These are phyloP conservation scores for Cubamyces sp. DNA, from an alignment of 768 basidiomycete genomes.

Conservation along the genomic window DNA sequence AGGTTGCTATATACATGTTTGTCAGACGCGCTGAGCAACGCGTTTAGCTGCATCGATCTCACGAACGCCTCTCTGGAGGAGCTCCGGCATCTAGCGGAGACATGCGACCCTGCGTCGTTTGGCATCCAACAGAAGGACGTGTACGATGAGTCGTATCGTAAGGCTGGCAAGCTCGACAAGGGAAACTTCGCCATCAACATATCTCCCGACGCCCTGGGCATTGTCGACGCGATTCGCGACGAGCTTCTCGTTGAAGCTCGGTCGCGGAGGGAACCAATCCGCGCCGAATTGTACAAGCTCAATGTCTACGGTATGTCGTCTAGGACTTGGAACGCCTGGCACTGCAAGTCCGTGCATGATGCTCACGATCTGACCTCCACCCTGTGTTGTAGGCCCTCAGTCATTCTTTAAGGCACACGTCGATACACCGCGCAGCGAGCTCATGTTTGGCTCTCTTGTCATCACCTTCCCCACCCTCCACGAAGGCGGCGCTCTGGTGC, in stretches of 20 bases:
- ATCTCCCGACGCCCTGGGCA: constrained; percentile 31
- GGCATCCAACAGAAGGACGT: constrained; percentile 43
- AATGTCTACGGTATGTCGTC: constrained; percentile 4
- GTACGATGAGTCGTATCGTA: constrained; percentile 49
- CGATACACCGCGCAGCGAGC: constrained; percentile 13
- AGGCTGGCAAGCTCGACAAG: constrained; percentile 48
- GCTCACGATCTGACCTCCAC: too few species aligned
- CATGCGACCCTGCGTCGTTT: constrained; percentile 48
- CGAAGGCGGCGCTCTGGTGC: constrained; percentile 46
- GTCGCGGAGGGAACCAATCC: neutral
- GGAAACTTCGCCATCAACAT: constrained; percentile 41
- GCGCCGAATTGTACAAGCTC: constrained; percentile 15
- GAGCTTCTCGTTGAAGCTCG: constrained; percentile 30
- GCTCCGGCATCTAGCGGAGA: constrained; percentile 30
- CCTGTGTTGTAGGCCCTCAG: constrained; percentile 1
- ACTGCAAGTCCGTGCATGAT: neutral
- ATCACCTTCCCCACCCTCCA: constrained; percentile 50
- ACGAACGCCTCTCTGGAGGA: too few species aligned
- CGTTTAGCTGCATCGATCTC: too few species aligned
- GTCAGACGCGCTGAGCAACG: too few species aligned
- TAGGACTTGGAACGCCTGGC: too few species aligned
- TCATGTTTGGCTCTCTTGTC: constrained; percentile 49
- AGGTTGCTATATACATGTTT: too few species aligned
- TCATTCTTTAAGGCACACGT: constrained; percentile 20
- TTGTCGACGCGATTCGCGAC: constrained; percentile 34